phyloP scores from a whole-genome alignment of 2,329 filamentous ascomycete species.

The Harringtonia aguacate region DNA sequence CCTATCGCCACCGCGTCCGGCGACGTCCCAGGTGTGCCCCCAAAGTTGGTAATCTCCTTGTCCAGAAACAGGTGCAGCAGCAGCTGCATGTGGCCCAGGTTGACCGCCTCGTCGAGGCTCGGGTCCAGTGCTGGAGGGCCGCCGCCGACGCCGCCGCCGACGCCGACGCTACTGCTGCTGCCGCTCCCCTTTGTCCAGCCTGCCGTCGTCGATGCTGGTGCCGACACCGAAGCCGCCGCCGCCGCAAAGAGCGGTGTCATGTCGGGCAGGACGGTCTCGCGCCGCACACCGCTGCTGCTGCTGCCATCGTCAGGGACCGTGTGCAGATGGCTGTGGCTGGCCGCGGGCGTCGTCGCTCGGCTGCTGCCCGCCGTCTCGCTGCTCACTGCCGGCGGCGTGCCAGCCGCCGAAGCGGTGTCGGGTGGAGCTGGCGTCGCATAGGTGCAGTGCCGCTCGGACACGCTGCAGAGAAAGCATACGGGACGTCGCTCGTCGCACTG shows the following conservation, averaged over 20 bases:
- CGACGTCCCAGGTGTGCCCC: slow-evolving; percentile 11
- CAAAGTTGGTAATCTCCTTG: slow-evolving; percentile 16
- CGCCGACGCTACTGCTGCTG: no score
- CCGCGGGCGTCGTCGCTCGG: background rate
- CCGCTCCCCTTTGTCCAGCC: background rate
- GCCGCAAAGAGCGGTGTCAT: no score
- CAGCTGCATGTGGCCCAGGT: slow-evolving; percentile 23
- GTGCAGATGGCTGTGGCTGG: background rate
- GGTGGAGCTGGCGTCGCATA: slow-evolving; percentile 10
- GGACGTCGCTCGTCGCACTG: slow-evolving; percentile 20
- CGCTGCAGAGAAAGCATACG: slow-evolving; percentile 16
- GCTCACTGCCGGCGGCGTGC: background rate
- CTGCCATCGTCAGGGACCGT: background rate
- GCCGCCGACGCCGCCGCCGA: no score
- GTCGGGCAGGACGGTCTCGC: no score
- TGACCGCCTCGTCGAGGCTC: slow-evolving; percentile 13
- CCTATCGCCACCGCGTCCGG: slow-evolving; percentile 9
- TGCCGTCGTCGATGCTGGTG: no score
- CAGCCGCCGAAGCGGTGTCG: background rate
- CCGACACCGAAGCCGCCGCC: no score
- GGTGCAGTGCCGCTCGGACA: slow-evolving; percentile 17
- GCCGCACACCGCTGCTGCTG: background rate
- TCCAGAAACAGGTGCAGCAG: slow-evolving; percentile 18
- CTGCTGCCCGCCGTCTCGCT: background rate
- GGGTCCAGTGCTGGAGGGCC: no score